These are phyloP conservation scores for Tuber brumale DNA, from an alignment of 495 filamentous ascomycete genomes.

Conservation along the genomic window DNA sequence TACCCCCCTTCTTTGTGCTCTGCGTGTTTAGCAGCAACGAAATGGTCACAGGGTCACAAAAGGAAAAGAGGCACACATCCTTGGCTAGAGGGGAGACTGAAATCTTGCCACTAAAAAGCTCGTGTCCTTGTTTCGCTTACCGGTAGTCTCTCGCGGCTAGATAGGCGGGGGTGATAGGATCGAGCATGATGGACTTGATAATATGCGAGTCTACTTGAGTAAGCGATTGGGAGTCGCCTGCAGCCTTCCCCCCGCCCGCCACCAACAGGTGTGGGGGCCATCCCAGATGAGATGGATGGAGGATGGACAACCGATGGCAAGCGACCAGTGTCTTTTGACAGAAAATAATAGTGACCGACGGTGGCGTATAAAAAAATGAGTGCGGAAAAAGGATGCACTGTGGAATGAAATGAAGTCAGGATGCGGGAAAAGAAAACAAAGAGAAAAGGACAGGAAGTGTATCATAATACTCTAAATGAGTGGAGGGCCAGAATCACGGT, in stretches of 20 bases:
- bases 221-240: constrained; percentile 21
- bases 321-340: background rate
- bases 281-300: background rate
- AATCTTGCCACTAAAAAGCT: background rate
- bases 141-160: background rate
- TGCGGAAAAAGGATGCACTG: background rate
- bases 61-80: background rate
- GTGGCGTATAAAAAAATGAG: background rate
- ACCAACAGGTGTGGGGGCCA: constrained; percentile 27
- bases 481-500: background rate
- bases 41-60: background rate
- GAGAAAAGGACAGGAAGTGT: background rate
- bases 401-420: background rate
- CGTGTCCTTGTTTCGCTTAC: background rate
- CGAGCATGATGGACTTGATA: background rate
- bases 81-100: background rate
- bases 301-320: background rate
- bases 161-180: background rate
- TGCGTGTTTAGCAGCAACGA: background rate
- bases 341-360: background rate
- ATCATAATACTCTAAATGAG: background rate
- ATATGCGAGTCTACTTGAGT: constrained; percentile 15
- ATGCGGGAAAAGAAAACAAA: background rate
- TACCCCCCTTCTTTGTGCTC: background rate
- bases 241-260: background rate